Percentiles rank a stretch among this genome's conserved stretches.
Evolutionary conservation across 768 basidiomycete genomes (phyloP).

Genomic region (Russula foetens): DNA sequence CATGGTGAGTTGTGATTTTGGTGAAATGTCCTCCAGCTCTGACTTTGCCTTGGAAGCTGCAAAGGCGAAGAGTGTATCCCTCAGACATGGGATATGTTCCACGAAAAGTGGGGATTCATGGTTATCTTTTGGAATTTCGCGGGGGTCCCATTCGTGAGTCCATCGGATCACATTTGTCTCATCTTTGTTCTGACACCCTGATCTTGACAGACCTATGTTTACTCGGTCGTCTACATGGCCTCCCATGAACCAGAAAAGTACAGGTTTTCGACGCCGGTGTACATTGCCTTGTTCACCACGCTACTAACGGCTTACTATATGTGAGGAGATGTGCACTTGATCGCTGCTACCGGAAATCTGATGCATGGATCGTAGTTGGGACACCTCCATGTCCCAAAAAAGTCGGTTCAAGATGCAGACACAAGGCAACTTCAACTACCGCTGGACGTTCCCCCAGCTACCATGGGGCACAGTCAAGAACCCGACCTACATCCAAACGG

Average conservation of each 20-base stretch:
- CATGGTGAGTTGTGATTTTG: conserved; percentile 48
- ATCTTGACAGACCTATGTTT: conserved; percentile 73
- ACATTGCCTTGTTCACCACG: conserved; percentile 64
- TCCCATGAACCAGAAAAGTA: conserved; percentile 84
- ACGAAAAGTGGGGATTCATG: conserved; percentile 98
- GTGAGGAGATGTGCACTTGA: conserved; percentile 36
- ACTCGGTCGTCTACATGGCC: conserved; percentile 98
- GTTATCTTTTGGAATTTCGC: conserved; percentile 98
- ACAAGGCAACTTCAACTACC: conserved; percentile 76
- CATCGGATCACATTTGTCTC: not conserved
- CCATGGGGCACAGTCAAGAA: conserved; percentile 77
- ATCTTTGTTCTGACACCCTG: conserved; percentile 1
- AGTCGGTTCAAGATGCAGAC: conserved; percentile 97
- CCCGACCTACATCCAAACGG: conserved; percentile 88
- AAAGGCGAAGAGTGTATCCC: conserved; percentile 95
- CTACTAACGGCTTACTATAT: conserved; percentile 82
- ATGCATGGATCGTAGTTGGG: conserved; percentile 50
- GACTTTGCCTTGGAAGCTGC: conserved; percentile 41
- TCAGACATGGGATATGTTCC: conserved; percentile 99
- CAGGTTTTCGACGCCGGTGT: conserved; percentile 70
- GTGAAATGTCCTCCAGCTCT: not conserved
- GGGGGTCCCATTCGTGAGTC: conserved; percentile 80
- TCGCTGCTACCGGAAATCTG: not conserved
- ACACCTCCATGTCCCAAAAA: conserved; percentile 94
- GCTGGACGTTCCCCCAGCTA: conserved; percentile 91